phyloP scores from a whole-genome alignment of 2,329 filamentous ascomycete genomes.

The Penicillium nordicum region DNA sequence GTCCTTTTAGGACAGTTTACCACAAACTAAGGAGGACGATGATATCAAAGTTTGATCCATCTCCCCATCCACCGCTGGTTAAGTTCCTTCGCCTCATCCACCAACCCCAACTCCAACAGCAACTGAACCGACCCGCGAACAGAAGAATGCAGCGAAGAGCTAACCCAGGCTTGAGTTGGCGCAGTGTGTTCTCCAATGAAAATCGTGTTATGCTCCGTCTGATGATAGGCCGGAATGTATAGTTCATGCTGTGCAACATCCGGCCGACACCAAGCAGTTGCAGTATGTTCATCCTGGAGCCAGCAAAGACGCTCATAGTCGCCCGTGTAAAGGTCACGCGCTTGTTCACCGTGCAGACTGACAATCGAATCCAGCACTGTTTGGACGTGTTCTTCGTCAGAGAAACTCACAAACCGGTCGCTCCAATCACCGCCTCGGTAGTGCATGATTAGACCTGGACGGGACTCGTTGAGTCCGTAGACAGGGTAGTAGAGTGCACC shows the following conservation, averaged over 20 bases:
- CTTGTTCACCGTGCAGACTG: constrained; percentile 27
- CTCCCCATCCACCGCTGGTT: constrained; percentile 65
- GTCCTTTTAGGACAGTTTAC: background rate
- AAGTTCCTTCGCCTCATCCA: constrained; percentile 65
- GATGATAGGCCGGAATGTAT: constrained; percentile 34
- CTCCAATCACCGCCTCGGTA: constrained; percentile 33
- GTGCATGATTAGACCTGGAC: constrained; percentile 32
- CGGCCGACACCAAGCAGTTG: constrained; percentile 31
- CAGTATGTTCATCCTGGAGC: constrained; percentile 29
- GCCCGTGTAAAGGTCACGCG: constrained; percentile 30
- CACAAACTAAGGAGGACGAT: background rate
- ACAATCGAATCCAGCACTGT: constrained; percentile 30
- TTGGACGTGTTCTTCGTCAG: constrained; percentile 27
- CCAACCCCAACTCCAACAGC: constrained; percentile 55
- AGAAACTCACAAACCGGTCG: constrained; percentile 30
- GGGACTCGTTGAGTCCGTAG: constrained; percentile 31
- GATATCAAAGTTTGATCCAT: constrained; percentile 50
- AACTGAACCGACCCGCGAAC: constrained; percentile 32
- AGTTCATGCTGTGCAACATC: constrained; percentile 33
- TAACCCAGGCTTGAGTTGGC: constrained; percentile 36
- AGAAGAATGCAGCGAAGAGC: constrained; percentile 30
- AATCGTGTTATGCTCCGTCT: constrained; percentile 34
- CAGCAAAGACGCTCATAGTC: constrained; percentile 35
- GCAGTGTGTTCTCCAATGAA: constrained; percentile 39
- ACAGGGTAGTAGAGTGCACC: constrained; percentile 34